Evolutionary conservation across 345 rosid genomes (phyloP), one percentile per base, ranked within the genome.

Genomic region (Eucalyptus coolabah): DNA sequence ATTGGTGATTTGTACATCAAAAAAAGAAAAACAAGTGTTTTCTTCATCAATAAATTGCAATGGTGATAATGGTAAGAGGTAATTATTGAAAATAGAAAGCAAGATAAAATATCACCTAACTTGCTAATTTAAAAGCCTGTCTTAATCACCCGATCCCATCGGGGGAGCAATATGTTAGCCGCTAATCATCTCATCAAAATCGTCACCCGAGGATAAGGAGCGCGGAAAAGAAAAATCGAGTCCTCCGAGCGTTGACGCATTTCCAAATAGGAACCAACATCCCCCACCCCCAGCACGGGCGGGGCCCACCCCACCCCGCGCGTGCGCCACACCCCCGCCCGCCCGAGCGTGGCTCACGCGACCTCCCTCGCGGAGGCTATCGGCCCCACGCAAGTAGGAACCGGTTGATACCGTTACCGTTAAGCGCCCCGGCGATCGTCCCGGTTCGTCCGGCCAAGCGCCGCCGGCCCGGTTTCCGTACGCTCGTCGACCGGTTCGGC

Each of bases 391-490:
- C 18, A 88, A 83, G 65, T 89, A 89, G 91, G 91, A 91, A 90
- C 90, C 91, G 77, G 88, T 47, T 7, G 34, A 34, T 7, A 24
- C 72, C 34, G 72, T 65, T 91, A 82, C 91, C 88, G 88, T 54
- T 87, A 56, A 23, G 28, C 44, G 13, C 17, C 80, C 51, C 1
- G 59, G 72, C 21, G 17, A 30, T 32, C 17, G 88, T 44, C 67
- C 93, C 90, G 90, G 92, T 89, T 86, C 77, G 23, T 28, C 89
- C 91, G 93, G 92, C 87, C 9, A 88, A 56, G 63, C 63, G 30
- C 63, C 63, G 63, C 30, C 63, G 88, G 26, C 47, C 40, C 44
- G 15, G 50, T 32, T 30, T 50, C 91, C 89, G 89, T 88, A 60
- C 92, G n/a, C 59, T 19, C 30, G 50, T 11, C 34, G 50, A 88